phyloP scores from a whole-genome alignment of 306 rosid species.

The Acacia melanoxylon region DNA sequence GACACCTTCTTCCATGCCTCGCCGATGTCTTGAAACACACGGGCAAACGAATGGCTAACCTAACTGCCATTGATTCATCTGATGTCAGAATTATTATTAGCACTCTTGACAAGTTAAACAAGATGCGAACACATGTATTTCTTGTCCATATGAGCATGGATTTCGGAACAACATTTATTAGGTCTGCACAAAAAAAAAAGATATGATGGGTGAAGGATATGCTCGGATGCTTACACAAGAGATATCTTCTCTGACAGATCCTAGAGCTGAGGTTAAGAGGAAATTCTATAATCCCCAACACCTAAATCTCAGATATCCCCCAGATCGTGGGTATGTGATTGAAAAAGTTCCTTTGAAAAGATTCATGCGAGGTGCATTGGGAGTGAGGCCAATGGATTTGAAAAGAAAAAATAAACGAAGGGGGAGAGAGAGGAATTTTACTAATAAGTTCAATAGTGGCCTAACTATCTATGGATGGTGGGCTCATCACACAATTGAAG shows the following conservation, averaged over 20 bases:
- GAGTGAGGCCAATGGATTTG: background rate
- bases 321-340: too few species aligned
- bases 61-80: background rate
- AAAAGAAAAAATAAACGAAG: background rate
- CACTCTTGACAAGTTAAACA: background rate
- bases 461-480: background rate
- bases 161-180: slow-evolving; percentile 27
- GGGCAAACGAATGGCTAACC: background rate
- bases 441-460: background rate
- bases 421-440: background rate
- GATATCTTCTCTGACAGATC: slow-evolving; percentile 28
- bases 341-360: background rate
- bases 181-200: slow-evolving; percentile 18
- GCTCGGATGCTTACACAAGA: slow-evolving; percentile 34
- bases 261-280: background rate
- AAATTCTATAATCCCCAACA: too few species aligned
- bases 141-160: slow-evolving; percentile 39
- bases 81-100: background rate
- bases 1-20: background rate
- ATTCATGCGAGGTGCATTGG: background rate
- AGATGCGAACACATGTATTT: slow-evolving; percentile 29
- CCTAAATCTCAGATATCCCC: too few species aligned
- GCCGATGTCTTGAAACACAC: background rate
- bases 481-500: background rate
- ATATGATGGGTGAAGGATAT: slow-evolving; percentile 37